Base-by-base conservation (phyloP, 306 rosid genomes). In the Canavalia ensiformis region DNA sequence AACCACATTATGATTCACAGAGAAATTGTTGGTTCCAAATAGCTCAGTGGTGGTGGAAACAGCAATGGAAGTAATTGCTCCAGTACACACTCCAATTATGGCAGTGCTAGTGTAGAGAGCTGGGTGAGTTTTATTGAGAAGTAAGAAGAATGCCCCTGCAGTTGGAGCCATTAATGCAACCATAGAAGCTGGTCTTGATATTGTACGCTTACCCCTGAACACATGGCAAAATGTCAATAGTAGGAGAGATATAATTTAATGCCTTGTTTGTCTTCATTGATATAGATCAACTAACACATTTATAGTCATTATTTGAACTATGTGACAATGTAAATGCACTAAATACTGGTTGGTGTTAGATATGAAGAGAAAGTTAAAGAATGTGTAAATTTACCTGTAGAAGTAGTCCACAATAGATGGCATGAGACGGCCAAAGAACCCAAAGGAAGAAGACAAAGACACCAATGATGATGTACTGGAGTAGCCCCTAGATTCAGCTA, bases 361-460 rank as follows among this genome's bases (percentile, higher is more conserved):
- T 0, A 47, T 12, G 67, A 45, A 50, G 25, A 47, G 31, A 45
- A n/a, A 59, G 55, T 37, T 68, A 51, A 4, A 47, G 31, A 64
- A 2, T 34, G 59, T 37, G 11, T 1, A 13, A 18, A 34, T 18
- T 77, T 87, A 93, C 97, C 95, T 81, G 87, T 83, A 88, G 57
- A 75, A 82, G 52, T 89, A 80, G 76, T 90, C 98, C 39, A 86
- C 9, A 10, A 90, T 68, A 39, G 97, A 88, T 5, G 98, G 98
- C 72, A 92, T 29, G 76, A 94, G 94, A 49, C 98, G 94, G 11
- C 98, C 98, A 52, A 92, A 94, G 90, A 94, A 94, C 0, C 95
- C 94, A 69, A 94, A 92, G 0, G 98, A 88, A 54, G 98, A 92
- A 30, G 97, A 92, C 72, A 94, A 47, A 42, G 97, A 92, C 10